Conservation (phyloP, 495 filamentous ascomycete genomes). For the Aspergillus nidulans region DNA sequence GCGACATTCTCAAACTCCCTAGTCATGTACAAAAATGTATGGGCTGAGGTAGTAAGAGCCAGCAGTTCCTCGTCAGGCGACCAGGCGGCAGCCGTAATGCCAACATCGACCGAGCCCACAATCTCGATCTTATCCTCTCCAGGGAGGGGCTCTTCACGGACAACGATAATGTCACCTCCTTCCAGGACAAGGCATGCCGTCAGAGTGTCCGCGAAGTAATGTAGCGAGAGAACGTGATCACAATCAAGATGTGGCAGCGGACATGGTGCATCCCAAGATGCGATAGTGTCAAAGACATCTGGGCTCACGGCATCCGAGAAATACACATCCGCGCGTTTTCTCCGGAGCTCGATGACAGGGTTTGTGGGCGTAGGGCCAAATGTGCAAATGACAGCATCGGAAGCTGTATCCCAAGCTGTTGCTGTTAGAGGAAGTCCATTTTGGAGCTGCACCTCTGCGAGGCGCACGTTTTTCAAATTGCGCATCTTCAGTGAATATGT, state of each 20-base stretch:
- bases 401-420: conserved; percentile 69
- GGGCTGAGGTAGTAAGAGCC: conserved; percentile 71
- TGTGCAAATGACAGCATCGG: conserved; percentile 67
- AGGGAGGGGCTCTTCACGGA: conserved; percentile 68
- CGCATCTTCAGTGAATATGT: conserved; percentile 53
- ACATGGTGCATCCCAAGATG: conserved; percentile 81
- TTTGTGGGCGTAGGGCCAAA: conserved; percentile 64
- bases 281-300: conserved; percentile 51
- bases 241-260: conserved; percentile 62
- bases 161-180: conserved; percentile 82
- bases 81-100: conserved; percentile 86
- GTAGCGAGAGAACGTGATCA: conserved; percentile 71
- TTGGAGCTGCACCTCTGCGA: conserved; percentile 51
- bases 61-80: conserved; percentile 92
- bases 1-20: conserved; percentile 79
- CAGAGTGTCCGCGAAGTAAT: conserved; percentile 75
- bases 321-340: conserved; percentile 35
- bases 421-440: conserved; percentile 60
- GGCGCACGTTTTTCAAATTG: conserved; percentile 71
- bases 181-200: conserved; percentile 79
- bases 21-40: conserved; percentile 88
- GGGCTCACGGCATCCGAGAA: conserved; percentile 33
- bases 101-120: conserved; percentile 85
- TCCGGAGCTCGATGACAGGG: conserved; percentile 60
- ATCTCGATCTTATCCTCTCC: conserved; percentile 83